Evolutionary conservation across 1,139 yeast genomes (phyloP), one percentile per base, ranked within the genome.

Genomic region (Suhomyces guaymorum): DNA sequence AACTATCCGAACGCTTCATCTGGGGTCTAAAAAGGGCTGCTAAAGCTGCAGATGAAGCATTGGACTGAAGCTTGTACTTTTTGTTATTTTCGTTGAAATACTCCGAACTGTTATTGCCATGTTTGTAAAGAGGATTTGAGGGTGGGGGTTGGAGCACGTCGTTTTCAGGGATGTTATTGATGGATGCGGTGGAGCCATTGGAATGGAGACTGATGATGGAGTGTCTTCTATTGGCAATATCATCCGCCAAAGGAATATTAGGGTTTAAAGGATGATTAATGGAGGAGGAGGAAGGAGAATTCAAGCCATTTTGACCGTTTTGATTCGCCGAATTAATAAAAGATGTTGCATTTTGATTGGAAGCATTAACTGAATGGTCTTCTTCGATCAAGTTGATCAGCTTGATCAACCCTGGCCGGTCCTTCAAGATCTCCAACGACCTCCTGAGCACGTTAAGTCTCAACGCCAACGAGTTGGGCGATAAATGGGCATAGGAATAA

Each of bases 401-500:
- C n/a, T 12, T 24, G 42, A 77, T 57, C 49, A 79, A 60, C 28
- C 70, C 77, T 0, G 86, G 86, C 31, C 83, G 62, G 35, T 81
- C 89, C 38, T 78, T 61, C 28, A 84, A 59, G 30, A 86, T 83
- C 54, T 86, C 88, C 33, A 87, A 61, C 6, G 94, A 82, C 43
- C 95, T 64, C 50, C 81, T 84, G 49, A 87, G 65, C 13, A 86
- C 89, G 41, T 82, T 81, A 42, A 87, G 63, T 37, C 96, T 65
- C 35, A 86, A 75, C 0, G 94, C 87, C 39, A 87, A 60, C 2
- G 95, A 82, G 51, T 84, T 83, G 14, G 89, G 92, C 4, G 94
- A 82, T 38, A 85, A 65, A 41, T 84, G 87, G 5, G 94, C 89
- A 56, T 86, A 87, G 0, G 95, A 85, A 52, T 84, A 87, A 2